Evolutionary conservation across 2,329 filamentous ascomycete species (phyloP), one percentile per base, ranked within the genome.

Genomic region (Alternaria longipes): DNA sequence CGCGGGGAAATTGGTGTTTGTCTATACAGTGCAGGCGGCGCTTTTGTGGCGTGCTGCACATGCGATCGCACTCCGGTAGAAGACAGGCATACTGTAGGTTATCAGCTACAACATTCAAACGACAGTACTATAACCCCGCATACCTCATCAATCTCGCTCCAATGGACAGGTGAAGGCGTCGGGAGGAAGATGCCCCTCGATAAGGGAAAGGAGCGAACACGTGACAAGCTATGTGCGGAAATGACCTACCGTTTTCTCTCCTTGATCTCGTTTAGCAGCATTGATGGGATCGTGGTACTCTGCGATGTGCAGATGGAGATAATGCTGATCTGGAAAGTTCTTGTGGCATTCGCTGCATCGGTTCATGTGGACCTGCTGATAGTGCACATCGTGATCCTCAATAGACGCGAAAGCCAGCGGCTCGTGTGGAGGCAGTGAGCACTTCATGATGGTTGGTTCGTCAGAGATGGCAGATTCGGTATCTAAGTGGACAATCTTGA

Each of bases 251-350:
- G 91, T 97, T 73, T 93, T 94, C 75, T 97, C 93, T 44, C 94
- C 95, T 69, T 88, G 87, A 54, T 93, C 93, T 68, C 89, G 87
- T 73, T 84, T 87, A 11, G 92, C 86, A 51, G 87, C 89, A 40
- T 87, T 84, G 62, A 98, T 85, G 8, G 93, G 87, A 79, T 99
- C 93, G 79, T 98, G 95, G 67, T 90, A 92, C 79, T 98, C 95
- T 68, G 94, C 89, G 66, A 97, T 94, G 75, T 99, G 95, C 46
- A 98, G 80, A 58, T 86, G 84, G 52, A 99, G 84, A 56, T 95
- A 89, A 76, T 94, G 90, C 36, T 89, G 85, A 0, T 92, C 93
- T 1, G 95, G 95, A 64, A 98, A 93, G 76, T 97, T 98, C 76
- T 87, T 93, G 56, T 86, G 84, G 77, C 95, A 99, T 73, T 93